Evolutionary conservation across 2,329 filamentous ascomycete species (phyloP).

Genomic region (Leptodontidium sp.): DNA sequence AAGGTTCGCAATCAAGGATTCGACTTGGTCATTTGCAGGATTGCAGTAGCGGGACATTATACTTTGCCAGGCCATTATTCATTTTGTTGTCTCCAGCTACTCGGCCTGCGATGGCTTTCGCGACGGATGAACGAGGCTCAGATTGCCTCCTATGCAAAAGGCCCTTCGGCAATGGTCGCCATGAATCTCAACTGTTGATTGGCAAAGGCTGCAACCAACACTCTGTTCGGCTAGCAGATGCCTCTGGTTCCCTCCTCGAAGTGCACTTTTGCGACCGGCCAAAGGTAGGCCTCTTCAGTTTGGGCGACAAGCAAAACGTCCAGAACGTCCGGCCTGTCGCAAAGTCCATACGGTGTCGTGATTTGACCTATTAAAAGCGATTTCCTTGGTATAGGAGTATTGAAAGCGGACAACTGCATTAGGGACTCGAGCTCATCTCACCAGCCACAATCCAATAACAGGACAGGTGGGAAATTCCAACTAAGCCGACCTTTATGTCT

Average conservation of each 20-base stretch:
- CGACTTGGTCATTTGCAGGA: background rate
- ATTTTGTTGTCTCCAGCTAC: background rate
- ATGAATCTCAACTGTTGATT: too few relatives aligned
- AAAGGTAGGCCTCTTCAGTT: background rate
- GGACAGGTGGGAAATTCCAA: too few relatives aligned
- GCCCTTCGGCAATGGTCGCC: too few relatives aligned
- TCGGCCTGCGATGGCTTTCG: background rate
- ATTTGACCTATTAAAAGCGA: background rate
- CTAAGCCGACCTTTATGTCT: background rate
- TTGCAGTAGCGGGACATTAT: background rate
- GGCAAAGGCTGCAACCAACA: too few relatives aligned
- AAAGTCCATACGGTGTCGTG: background rate
- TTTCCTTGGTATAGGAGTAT: background rate
- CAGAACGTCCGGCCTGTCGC: background rate
- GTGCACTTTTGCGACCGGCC: conserved; percentile 7
- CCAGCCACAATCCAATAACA: too few relatives aligned
- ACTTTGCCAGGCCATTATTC: background rate
- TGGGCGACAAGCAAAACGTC: background rate
- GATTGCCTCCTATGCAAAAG: too few relatives aligned
- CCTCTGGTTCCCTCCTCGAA: background rate
- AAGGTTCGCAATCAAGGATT: background rate
- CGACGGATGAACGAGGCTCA: too few relatives aligned
- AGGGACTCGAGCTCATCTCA: conserved; percentile 4
- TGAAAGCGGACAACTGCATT: conserved; percentile 9
- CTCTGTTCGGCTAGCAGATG: too few relatives aligned